Percentiles rank a stretch among this genome's conserved stretches.
Conservation (phyloP, 1,284 basidiomycete genomes). For the Cystobasidiaceae sp. region DNA sequence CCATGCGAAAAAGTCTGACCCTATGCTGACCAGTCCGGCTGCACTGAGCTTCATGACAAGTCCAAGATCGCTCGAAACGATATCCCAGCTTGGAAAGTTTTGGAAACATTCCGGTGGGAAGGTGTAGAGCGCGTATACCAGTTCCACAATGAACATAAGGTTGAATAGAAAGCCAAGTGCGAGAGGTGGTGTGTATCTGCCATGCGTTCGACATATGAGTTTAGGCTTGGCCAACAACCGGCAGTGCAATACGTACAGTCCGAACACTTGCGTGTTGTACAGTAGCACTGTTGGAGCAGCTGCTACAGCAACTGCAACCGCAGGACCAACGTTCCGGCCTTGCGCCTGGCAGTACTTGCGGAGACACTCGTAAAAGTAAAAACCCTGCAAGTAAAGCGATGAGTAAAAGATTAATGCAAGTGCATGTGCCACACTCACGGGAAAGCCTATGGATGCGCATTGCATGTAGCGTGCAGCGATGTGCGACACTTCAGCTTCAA, state of each 20-base stretch:
- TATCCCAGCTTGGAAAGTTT: constrained; percentile 4
- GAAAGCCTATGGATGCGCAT: not conserved
- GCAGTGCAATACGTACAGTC: not conserved
- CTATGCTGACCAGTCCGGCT: constrained; percentile 10
- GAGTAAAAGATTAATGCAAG: not conserved
- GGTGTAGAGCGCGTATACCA: not conserved
- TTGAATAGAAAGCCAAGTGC: constrained; percentile 17
- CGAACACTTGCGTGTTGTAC: not conserved
- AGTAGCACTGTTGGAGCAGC: not conserved
- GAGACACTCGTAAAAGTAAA: constrained; percentile 9
- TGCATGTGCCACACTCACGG: not conserved
- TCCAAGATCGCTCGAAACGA: constrained; percentile 5
- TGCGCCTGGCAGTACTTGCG: constrained; percentile 23
- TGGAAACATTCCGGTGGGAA: constrained; percentile 2
- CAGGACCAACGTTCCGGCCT: constrained; percentile 8
- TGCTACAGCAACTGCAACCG: not conserved
- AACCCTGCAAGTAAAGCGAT: not conserved
- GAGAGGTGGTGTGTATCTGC: constrained; percentile 10
- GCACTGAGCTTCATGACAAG: constrained; percentile 15
- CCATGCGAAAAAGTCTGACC: constrained; percentile 30
- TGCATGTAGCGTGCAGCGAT: constrained; percentile 17
- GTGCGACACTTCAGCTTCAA: constrained; percentile 14
- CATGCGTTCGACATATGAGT: not conserved
- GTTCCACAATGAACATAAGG: not conserved
- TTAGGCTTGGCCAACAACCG: not conserved